Evolutionary conservation across 768 basidiomycete genomes (phyloP).

Genomic region (Hericium coralloides): DNA sequence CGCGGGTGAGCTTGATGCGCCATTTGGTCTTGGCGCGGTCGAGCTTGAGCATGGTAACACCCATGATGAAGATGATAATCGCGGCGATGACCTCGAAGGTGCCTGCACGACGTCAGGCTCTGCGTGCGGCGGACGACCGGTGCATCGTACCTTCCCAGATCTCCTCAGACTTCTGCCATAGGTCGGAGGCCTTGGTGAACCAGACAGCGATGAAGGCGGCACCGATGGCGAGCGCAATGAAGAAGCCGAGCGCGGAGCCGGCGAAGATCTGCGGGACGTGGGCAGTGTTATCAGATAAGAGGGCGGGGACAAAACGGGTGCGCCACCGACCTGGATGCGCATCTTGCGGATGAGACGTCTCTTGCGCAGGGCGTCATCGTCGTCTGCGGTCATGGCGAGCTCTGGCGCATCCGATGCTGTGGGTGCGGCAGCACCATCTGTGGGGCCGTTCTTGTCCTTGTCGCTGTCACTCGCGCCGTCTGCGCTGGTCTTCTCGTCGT

Average conservation of each 20-base stretch:
- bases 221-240: constrained; percentile 75
- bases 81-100: constrained; percentile 63
- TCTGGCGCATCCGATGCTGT: not conserved
- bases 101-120: constrained; percentile 29
- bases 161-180: constrained; percentile 80
- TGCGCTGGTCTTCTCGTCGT: constrained; percentile 2
- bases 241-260: constrained; percentile 68
- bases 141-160: constrained; percentile 76
- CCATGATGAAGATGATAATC: constrained; percentile 89
- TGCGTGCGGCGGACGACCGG: not conserved
- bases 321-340: constrained; percentile 45
- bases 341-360: constrained; percentile 52
- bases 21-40: constrained; percentile 92
- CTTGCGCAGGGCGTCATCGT: constrained; percentile 19
- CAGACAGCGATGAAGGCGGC: constrained; percentile 91
- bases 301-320: not conserved
- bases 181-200: constrained; percentile 82
- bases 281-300: not conserved
- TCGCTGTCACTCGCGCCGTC: constrained; percentile 1
- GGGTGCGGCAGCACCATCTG: not conserved
- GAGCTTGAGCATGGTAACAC: constrained; percentile 90
- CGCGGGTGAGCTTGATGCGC: constrained; percentile 77
- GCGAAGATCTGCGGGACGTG: constrained; percentile 50
- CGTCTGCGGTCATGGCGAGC: constrained; percentile 5
- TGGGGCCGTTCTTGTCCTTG: not conserved